phyloP scores from a whole-genome alignment of 768 basidiomycete genomes.

The Boletus barrowsii region DNA sequence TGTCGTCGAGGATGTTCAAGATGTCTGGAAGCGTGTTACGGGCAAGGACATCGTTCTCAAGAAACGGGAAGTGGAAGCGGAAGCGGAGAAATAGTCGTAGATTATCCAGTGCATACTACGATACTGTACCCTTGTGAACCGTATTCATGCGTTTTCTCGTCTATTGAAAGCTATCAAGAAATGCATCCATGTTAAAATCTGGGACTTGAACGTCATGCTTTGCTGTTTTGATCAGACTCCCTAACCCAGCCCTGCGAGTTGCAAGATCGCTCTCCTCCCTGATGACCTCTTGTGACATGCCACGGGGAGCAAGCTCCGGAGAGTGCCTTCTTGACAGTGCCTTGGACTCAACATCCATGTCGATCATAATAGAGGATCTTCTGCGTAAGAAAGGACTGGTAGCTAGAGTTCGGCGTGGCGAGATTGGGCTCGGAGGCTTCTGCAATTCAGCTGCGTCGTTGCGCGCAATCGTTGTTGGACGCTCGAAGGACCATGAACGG shows the following conservation, averaged over 20 bases:
- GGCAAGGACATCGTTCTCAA: conserved; percentile 79
- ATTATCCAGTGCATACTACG: conserved; percentile 6
- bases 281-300: conserved; percentile 29
- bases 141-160: background rate
- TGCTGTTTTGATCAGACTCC: conserved; percentile 85
- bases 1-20: conserved; percentile 94
- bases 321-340: conserved; percentile 57
- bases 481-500: conserved; percentile 86
- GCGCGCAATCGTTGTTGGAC: conserved; percentile 50
- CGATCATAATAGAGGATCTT: conserved; percentile 77
- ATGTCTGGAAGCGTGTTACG: conserved; percentile 89
- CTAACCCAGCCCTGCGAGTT: conserved; percentile 70
- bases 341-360: conserved; percentile 74
- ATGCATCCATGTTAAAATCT: conserved; percentile 85
- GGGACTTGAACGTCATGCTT: conserved; percentile 83
- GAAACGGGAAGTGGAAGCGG: conserved; percentile 76
- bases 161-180: conserved; percentile 41
- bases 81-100: conserved; percentile 46
- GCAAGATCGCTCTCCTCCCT: conserved; percentile 56
- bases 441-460: conserved; percentile 7
- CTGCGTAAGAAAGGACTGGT: conserved; percentile 55
- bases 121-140: conserved; percentile 11
- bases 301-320: conserved; percentile 34
- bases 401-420: conserved; percentile 45
- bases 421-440: conserved; percentile 42